Conservation (phyloP, 2,329 filamentous ascomycete genomes). For the Neopestalotiopsis rosae region DNA sequence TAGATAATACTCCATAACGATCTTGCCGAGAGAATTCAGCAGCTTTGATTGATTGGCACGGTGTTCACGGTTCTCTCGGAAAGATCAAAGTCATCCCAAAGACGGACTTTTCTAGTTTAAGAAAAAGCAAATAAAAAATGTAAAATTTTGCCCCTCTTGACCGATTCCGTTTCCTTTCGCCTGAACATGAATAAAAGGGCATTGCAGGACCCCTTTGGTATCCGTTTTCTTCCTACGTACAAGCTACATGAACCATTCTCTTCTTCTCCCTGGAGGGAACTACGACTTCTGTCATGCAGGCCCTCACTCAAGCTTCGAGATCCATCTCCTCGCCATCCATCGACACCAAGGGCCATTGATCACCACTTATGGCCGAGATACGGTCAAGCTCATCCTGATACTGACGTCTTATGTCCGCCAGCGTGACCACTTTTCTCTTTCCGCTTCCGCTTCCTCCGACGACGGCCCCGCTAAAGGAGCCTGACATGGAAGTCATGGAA, state of each 20-base stretch:
- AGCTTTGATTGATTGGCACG: slow-evolving; percentile 14
- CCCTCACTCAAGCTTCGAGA: not conserved
- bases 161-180: not conserved
- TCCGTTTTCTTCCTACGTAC: not conserved
- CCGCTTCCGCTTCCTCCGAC: slow-evolving; percentile 21
- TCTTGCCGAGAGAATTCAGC: slow-evolving; percentile 6
- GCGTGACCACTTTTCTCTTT: slow-evolving; percentile 80
- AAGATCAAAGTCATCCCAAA: not conserved
- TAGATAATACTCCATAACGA: not conserved
- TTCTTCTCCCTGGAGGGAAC: not conserved
- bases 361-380: slow-evolving; percentile 84
- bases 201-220: not conserved
- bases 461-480: not conserved
- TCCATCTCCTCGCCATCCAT: slow-evolving; percentile 61
- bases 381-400: slow-evolving; percentile 91
- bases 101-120: not conserved
- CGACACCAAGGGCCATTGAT: slow-evolving; percentile 79
- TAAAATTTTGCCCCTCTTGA: slow-evolving; percentile 6
- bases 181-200: not conserved
- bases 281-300: not conserved
- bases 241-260: not conserved
- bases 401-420: slow-evolving; percentile 85
- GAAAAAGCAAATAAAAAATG: slow-evolving; percentile 9
- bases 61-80: slow-evolving; percentile 11
- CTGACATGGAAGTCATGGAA: not conserved